Evolutionary conservation across 1,284 basidiomycete species (phyloP).

Genomic region (Amylostereum chailletii): DNA sequence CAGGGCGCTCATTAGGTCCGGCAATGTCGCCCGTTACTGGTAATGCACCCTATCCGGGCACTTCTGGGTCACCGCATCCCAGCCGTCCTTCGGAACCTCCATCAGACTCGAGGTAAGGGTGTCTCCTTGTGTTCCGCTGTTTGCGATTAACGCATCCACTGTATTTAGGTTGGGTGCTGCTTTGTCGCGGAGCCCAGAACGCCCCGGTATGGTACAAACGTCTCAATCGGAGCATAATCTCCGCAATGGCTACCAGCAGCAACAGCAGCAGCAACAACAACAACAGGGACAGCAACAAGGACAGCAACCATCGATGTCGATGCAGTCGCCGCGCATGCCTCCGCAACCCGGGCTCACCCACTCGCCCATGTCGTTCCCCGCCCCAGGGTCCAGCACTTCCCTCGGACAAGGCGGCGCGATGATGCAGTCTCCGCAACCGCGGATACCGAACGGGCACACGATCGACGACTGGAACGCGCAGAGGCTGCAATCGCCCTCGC

Average conservation of each 20-base stretch:
- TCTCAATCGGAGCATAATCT: slow-evolving; percentile 29
- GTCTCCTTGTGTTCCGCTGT: neutral
- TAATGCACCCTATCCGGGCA: slow-evolving; percentile 21
- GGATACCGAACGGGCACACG: slow-evolving; percentile 27
- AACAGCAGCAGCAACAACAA: slow-evolving; percentile 29
- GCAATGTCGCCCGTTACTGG: slow-evolving; percentile 26
- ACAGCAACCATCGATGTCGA: slow-evolving; percentile 29
- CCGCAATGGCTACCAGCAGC: slow-evolving; percentile 30
- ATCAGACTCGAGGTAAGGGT: slow-evolving; percentile 10
- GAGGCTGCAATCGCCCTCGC: slow-evolving; percentile 33
- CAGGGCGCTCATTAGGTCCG: slow-evolving; percentile 29
- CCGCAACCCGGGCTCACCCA: slow-evolving; percentile 22
- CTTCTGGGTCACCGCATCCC: slow-evolving; percentile 14
- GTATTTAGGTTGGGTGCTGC: slow-evolving; percentile 16
- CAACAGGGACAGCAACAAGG: slow-evolving; percentile 19
- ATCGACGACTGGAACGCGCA: slow-evolving; percentile 42
- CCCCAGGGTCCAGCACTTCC: slow-evolving; percentile 25
- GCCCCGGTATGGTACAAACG: slow-evolving; percentile 23
- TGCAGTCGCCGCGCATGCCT: neutral
- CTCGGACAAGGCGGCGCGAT: slow-evolving; percentile 32
- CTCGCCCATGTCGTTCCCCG: slow-evolving; percentile 34
- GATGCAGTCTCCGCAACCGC: slow-evolving; percentile 32
- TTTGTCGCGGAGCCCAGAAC: slow-evolving; percentile 25
- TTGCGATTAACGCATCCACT: neutral
- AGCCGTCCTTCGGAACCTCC: slow-evolving; percentile 9